These are phyloP conservation scores for Telopea speciosissima DNA, from an alignment of 177 flowering plant genomes.

Conservation along the genomic window DNA sequence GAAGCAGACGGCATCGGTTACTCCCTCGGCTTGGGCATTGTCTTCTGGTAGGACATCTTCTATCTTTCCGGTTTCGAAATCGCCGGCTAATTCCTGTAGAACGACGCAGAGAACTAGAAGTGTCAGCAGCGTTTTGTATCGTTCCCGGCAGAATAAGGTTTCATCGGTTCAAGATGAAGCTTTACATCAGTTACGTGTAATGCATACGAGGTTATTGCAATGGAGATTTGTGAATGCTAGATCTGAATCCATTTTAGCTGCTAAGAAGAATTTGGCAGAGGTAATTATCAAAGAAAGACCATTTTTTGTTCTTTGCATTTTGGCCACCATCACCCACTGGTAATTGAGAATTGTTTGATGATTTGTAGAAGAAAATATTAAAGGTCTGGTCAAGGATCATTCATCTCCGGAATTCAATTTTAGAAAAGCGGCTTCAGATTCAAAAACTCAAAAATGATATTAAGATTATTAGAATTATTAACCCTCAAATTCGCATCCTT, in stretches of 20 bases:
- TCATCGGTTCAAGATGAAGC: slow-evolving; percentile 32
- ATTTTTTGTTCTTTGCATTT: background rate
- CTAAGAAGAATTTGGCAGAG: slow-evolving; percentile 35
- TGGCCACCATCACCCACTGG: too few species aligned
- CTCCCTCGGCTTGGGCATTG: slow-evolving; percentile 64
- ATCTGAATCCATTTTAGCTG: slow-evolving; percentile 36
- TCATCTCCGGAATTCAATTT: slow-evolving; percentile 27
- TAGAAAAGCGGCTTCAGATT: slow-evolving; percentile 35
- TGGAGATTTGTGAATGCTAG: slow-evolving; percentile 74
- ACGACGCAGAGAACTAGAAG: too few species aligned
- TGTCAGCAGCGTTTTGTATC: slow-evolving; percentile 43
- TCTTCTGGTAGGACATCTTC: slow-evolving; percentile 32
- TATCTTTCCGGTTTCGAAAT: background rate
- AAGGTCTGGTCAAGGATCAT: slow-evolving; percentile 34
- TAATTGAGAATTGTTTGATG: background rate
- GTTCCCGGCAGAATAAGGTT: slow-evolving; percentile 48
- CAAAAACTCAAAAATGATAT: slow-evolving; percentile 34
- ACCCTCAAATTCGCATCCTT: slow-evolving; percentile 35
- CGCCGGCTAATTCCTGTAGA: background rate
- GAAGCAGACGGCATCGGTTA: slow-evolving; percentile 23
- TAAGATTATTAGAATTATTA: slow-evolving; percentile 33
- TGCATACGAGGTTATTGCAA: slow-evolving; percentile 50
- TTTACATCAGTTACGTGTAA: slow-evolving; percentile 35
- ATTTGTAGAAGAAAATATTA: slow-evolving; percentile 37
- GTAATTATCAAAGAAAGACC: slow-evolving; percentile 23